Evolutionary conservation across 345 rosid genomes (phyloP).

Genomic region (Leavenworthia alabamica): DNA sequence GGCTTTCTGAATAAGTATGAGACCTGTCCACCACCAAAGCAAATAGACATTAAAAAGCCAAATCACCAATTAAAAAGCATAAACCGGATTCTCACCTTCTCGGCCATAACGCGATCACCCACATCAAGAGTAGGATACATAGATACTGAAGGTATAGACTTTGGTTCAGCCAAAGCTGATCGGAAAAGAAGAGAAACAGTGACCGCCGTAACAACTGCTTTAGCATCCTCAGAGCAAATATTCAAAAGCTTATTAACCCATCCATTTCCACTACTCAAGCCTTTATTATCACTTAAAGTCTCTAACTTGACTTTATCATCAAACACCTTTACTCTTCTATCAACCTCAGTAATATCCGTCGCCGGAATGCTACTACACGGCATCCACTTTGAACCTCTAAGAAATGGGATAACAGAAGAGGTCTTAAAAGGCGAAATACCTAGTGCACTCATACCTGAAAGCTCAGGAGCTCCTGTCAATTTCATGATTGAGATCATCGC

Average conservation of each 20-base stretch:
- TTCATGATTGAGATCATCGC: conserved; percentile 56
- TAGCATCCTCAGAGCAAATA: conserved; percentile 70
- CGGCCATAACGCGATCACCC: conserved; percentile 83
- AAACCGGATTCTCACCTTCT: conserved; percentile 48
- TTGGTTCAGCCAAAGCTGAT: conserved; percentile 76
- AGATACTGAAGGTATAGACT: conserved; percentile 72
- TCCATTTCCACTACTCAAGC: conserved; percentile 30
- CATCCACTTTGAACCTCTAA: conserved; percentile 74
- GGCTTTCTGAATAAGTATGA: too few relatives aligned
- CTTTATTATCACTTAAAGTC: conserved; percentile 34
- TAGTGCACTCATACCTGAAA: conserved; percentile 24
- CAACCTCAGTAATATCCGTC: conserved; percentile 38
- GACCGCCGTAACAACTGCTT: conserved; percentile 73
- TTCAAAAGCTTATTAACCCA: conserved; percentile 58
- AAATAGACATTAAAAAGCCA: too few relatives aligned
- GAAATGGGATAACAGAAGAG: conserved; percentile 55
- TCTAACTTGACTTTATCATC: conserved; percentile 27
- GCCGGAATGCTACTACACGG: conserved; percentile 52
- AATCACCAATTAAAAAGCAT: too few relatives aligned
- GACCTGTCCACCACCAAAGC: too few relatives aligned
- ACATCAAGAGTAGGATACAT: conserved; percentile 86
- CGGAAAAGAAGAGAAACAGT: conserved; percentile 72
- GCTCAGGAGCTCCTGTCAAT: conserved; percentile 38
- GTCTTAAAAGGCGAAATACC: conserved; percentile 59
- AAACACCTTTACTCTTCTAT: conserved; percentile 38